Percentiles rank a stretch among this genome's conserved stretches.
These are phyloP conservation scores for Coniochaeta hoffmannii DNA, from an alignment of 2,329 filamentous ascomycete species.

Conservation along the genomic window DNA sequence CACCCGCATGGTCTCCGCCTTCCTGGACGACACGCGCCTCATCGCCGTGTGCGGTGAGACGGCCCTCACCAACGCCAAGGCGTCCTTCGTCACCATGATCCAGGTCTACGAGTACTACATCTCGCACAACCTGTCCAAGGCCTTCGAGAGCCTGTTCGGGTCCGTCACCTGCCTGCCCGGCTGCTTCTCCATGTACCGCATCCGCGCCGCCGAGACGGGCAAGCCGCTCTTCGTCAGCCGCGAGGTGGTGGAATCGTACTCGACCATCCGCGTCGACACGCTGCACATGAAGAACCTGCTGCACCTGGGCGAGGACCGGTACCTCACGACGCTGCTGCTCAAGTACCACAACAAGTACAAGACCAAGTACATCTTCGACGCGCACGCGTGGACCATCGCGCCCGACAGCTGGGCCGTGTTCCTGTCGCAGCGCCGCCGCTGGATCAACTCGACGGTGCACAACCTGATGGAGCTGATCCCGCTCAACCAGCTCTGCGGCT, in stretches of 20 bases:
- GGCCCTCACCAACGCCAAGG: conserved; percentile 83
- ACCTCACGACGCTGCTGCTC: conserved; percentile 86
- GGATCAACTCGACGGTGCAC: conserved; percentile 99
- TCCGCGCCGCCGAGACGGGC: conserved; percentile 86
- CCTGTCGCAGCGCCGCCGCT: conserved; percentile 94
- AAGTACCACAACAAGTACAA: conserved; percentile 93
- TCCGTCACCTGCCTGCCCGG: conserved; percentile 96
- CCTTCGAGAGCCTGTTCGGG: conserved; percentile 94
- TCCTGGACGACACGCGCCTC: conserved; percentile 86
- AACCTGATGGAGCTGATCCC: conserved; percentile 95
- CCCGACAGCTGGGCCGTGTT: conserved; percentile 93
- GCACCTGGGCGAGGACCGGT: conserved; percentile 95
- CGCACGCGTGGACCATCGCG: conserved; percentile 94
- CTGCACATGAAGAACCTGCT: conserved; percentile 98
- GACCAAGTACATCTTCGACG: conserved; percentile 92
- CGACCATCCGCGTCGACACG: conserved; percentile 92
- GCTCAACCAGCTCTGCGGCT: conserved; percentile 89
- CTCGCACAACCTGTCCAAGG: conserved; percentile 93
- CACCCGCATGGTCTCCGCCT: conserved; percentile 85
- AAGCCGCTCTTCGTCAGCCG: conserved; percentile 95
- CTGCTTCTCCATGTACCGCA: conserved; percentile 99
- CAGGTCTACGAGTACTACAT: conserved; percentile 99
- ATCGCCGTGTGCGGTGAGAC: conserved; percentile 95
- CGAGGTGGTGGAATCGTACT: conserved; percentile 81
- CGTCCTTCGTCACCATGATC: conserved; percentile 96